Evolutionary conservation across 192 early-diverging fungal species (phyloP), one percentile per base, ranked within the genome.

Genomic region (Coemansia sp.): DNA sequence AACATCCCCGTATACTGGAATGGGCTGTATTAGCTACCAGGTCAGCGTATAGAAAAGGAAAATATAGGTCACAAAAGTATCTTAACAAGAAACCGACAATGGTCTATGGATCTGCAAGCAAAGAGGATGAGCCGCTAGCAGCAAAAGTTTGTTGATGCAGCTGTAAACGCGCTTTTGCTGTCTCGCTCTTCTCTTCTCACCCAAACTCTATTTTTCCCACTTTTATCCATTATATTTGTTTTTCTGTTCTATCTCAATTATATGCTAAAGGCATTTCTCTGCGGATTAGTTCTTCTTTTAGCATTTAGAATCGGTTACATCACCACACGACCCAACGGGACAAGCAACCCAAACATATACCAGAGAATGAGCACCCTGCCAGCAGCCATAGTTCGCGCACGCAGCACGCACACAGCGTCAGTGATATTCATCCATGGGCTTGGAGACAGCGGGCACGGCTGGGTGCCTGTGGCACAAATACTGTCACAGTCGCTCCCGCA

Each of bases 371-470:
- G 63, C 57, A 39, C 13, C 15, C 39, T 59, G 2, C 13, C 57
- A 59, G 57, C 57, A 59, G 76, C 80, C 19, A 71, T 88, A 23
- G 67, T 84, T 9, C 71, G 75, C 37, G 85, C 90, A 1, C 75
- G 67, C 7, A 65, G 68, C 42, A 78, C 84, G 49, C 92, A 94
- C 79, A 88, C 91, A 6, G 91, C 91, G 4, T 91, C 92, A n/a
- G 79, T 94, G 53, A 89, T 94, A 71, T 92, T 94, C 66, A 73
- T 92, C 41, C 92, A 94, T 44, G 92, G 91, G 4, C 88, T 92
- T 9, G 91, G 92, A 39, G 92, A 94, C 81, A 84, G 84, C 43
- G 87, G 87, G 11, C 45, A 76, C 26, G 87, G 87, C 26, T 88
- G 87, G 87, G 62, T 75, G 71, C 68, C 67, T 0, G 68, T 73